These are phyloP conservation scores for Malassezia sympodialis DNA, from an alignment of 1,284 basidiomycete species.

Conservation along the genomic window DNA sequence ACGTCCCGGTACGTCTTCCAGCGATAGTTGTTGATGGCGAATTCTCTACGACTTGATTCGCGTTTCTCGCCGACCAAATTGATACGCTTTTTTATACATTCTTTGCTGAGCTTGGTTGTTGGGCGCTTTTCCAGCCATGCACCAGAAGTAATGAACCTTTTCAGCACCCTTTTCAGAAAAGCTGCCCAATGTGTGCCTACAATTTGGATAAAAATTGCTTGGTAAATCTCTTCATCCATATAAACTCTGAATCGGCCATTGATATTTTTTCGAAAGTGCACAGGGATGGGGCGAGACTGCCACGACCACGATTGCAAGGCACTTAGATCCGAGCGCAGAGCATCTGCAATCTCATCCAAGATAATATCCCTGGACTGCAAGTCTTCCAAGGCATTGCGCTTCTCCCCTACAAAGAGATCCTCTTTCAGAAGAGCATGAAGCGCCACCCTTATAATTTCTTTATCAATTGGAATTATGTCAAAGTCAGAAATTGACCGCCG, in stretches of 20 bases:
- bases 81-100: not conserved
- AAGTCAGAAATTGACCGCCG: not conserved
- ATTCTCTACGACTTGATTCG: not conserved
- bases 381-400: not conserved
- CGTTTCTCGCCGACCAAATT: not conserved
- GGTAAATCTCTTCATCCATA: constrained; percentile 10
- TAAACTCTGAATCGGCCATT: constrained; percentile 14
- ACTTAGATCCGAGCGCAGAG: not conserved
- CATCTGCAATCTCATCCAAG: not conserved
- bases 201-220: constrained; percentile 12
- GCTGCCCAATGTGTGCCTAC: constrained; percentile 3
- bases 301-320: not conserved
- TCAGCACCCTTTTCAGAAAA: not conserved
- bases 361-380: not conserved
- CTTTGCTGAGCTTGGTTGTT: not conserved
- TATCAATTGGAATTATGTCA: not conserved
- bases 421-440: not conserved
- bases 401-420: not conserved
- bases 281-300: not conserved
- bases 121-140: not conserved
- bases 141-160: not conserved
- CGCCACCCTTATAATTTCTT: not conserved
- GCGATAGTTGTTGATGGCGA: not conserved
- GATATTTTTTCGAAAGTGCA: constrained; percentile 10
- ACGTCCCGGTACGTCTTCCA: not conserved